Percentiles rank a stretch among this genome's conserved stretches.
These are phyloP conservation scores for Thozetella sp. DNA, from an alignment of 495 filamentous ascomycete genomes.

Conservation along the genomic window DNA sequence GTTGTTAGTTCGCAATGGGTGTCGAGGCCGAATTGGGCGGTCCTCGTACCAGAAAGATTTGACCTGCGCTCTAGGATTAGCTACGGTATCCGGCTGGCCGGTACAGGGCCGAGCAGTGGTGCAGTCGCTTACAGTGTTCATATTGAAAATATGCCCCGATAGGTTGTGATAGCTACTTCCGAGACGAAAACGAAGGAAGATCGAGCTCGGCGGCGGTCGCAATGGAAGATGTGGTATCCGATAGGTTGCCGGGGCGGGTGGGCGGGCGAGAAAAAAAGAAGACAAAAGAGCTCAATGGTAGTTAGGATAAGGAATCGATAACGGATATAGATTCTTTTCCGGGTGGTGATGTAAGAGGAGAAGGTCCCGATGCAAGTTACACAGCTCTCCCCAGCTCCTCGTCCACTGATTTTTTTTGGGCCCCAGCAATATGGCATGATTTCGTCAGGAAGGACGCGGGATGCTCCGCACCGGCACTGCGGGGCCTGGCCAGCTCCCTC, in stretches of 20 bases:
- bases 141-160: slow-evolving; percentile 19
- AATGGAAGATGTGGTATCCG: background rate
- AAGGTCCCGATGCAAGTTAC: slow-evolving; percentile 7
- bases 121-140: slow-evolving; percentile 29
- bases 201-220: no score
- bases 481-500: no score
- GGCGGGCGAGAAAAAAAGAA: background rate
- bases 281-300: background rate
- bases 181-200: no score
- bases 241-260: background rate
- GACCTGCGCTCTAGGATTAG: slow-evolving; percentile 28
- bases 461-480: background rate
- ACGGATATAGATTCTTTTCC: slow-evolving; percentile 10
- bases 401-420: background rate
- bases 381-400: slow-evolving; percentile 13
- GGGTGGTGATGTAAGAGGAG: slow-evolving; percentile 7
- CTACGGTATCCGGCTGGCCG: slow-evolving; percentile 13
- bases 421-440: background rate
- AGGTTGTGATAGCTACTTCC: no score
- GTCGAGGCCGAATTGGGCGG: background rate
- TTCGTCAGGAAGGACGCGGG: background rate
- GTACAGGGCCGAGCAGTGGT: background rate
- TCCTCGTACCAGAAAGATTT: slow-evolving; percentile 56
- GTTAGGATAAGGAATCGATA: slow-evolving; percentile 1
- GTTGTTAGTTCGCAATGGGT: background rate